These are phyloP conservation scores for Gryganskiella cystojenkinii DNA, from an alignment of 192 early-diverging fungal genomes.

Conservation along the genomic window DNA sequence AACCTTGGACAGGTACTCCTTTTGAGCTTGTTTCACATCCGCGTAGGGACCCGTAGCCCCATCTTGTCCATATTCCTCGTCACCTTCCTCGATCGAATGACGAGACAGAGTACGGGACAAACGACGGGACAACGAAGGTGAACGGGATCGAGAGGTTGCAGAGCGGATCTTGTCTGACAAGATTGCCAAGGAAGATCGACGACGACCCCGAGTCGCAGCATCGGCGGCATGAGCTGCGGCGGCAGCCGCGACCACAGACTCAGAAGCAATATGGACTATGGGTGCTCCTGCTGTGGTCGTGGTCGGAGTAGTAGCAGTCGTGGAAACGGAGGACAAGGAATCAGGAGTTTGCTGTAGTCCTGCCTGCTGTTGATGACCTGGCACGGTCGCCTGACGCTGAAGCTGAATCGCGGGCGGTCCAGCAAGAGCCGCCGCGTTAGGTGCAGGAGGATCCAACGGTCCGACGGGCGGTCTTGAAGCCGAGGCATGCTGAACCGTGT, in stretches of 20 bases:
- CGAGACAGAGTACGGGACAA: slow-evolving; percentile 18
- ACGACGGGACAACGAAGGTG: slow-evolving; percentile 10
- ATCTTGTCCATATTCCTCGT: background rate
- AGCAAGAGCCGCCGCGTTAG: slow-evolving; percentile 11
- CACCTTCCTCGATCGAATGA: background rate
- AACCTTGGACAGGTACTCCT: slow-evolving; percentile 6
- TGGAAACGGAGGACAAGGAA: background rate
- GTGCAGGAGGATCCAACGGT: slow-evolving; percentile 22
- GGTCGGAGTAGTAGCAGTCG: background rate
- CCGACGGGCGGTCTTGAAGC: slow-evolving; percentile 6
- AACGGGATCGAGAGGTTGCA: slow-evolving; percentile 8
- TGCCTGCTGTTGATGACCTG: slow-evolving; percentile 1
- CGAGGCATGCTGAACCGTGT: slow-evolving; percentile 2
- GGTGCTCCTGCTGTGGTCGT: background rate
- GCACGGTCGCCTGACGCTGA: background rate
- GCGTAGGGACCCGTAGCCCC: slow-evolving; percentile 4
- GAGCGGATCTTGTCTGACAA: slow-evolving; percentile 14
- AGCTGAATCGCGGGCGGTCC: slow-evolving; percentile 7
- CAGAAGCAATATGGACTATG: slow-evolving; percentile 17
- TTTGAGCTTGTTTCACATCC: slow-evolving; percentile 17
- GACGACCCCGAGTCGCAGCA: background rate
- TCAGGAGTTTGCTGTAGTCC: background rate
- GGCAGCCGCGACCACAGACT: slow-evolving; percentile 5
- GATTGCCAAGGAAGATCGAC: slow-evolving; percentile 19
- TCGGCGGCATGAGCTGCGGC: slow-evolving; percentile 5